A percentile compares a stretch with the other conserved stretches of the same genome.
phyloP scores from a whole-genome alignment of 495 filamentous ascomycete species.

The Trypethelium eluteriae region DNA sequence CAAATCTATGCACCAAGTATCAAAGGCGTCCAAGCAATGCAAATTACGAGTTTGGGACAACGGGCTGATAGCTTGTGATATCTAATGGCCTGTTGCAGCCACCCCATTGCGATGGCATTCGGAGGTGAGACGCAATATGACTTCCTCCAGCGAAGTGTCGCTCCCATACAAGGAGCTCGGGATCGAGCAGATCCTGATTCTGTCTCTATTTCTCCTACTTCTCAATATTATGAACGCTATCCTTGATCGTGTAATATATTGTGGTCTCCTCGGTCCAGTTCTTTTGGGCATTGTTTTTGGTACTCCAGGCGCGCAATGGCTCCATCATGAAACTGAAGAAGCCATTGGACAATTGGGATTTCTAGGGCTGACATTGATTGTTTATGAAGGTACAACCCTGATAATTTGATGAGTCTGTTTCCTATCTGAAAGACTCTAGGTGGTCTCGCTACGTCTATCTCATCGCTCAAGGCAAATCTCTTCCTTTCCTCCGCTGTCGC shows the following conservation, averaged over 20 bases:
- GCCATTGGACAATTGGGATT: constrained; percentile 65
- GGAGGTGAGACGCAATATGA: constrained; percentile 3
- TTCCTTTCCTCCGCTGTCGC: constrained; percentile 54
- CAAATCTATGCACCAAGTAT: background rate
- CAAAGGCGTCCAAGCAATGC: constrained; percentile 2
- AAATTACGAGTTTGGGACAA: background rate
- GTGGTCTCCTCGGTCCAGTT: constrained; percentile 67
- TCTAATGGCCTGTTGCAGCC: background rate
- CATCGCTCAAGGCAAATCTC: constrained; percentile 52
- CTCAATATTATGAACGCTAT: constrained; percentile 53
- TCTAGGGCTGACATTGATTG: constrained; percentile 63
- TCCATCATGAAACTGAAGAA: constrained; percentile 43
- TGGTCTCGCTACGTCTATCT: constrained; percentile 59
- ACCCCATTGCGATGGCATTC: background rate
- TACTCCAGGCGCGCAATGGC: constrained; percentile 49
- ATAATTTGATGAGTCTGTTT: background rate
- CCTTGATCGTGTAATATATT: constrained; percentile 58
- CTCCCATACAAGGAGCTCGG: constrained; percentile 52
- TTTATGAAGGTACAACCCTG: constrained; percentile 50
- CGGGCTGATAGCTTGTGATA: background rate
- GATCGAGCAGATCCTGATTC: constrained; percentile 52
- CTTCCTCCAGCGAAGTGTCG: background rate
- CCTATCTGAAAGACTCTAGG: constrained; percentile 33
- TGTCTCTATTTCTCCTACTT: constrained; percentile 56
- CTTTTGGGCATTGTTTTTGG: constrained; percentile 66